Conservation (phyloP, 345 rosid genomes). For the Lumnitzera racemosa region DNA sequence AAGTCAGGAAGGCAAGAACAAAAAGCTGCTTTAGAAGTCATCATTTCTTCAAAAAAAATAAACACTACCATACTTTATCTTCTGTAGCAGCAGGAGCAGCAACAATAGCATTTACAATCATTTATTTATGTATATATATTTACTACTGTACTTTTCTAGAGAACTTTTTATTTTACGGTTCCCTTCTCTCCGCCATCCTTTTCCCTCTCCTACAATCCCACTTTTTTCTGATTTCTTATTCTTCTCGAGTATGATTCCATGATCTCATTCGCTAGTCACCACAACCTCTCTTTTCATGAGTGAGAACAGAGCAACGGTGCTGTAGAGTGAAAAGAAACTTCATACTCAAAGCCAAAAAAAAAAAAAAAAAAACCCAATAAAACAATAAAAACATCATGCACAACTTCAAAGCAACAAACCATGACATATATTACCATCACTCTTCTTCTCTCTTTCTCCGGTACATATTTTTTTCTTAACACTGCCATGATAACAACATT, state of each 20-base stretch:
- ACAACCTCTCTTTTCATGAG: background rate
- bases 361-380: background rate
- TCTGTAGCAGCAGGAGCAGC: no score
- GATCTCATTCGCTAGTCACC: conserved; percentile 6
- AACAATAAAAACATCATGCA: conserved; percentile 35
- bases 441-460: conserved; percentile 57
- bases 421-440: conserved; percentile 48
- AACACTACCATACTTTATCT: no score
- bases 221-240: background rate
- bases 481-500: background rate
- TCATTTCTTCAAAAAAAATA: conserved; percentile 13
- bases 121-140: conserved; percentile 11
- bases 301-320: background rate
- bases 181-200: background rate
- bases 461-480: conserved; percentile 19
- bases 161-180: background rate
- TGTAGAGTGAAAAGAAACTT: conserved; percentile 1
- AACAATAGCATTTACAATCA: conserved; percentile 14
- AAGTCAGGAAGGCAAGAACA: conserved; percentile 52
- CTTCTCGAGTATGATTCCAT: conserved; percentile 7
- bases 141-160: background rate
- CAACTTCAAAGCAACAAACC: conserved; percentile 58
- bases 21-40: conserved; percentile 16
- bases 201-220: background rate
- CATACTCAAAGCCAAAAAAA: background rate